Evolutionary conservation across 192 early-diverging fungal genomes (phyloP), one percentile per base, ranked within the genome.

Genomic region (Backusella parvicylindrica): DNA sequence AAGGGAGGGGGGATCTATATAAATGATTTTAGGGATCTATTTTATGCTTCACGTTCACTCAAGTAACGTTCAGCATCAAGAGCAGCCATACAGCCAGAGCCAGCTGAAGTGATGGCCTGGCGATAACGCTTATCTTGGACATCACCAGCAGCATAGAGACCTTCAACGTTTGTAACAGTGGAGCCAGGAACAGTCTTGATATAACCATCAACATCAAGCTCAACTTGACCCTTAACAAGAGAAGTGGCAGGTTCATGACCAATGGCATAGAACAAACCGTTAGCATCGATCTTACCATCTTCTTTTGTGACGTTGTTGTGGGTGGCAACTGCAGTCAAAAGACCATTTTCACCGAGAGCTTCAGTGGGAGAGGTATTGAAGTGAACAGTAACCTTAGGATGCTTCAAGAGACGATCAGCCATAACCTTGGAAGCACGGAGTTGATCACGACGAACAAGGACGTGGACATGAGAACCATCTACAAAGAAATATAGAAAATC

Each of bases 61-160:
- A 99, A 87, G 89, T 90, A 99, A 82, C 97, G 89, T 85, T 99
- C 98, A 82, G 92, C 92, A 82, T 99, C 98, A 28, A 99, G 84
- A 9, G 96, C 97, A 31, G 98, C 95, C 95, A 97, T 97, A 87
- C 98, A 99, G 64, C 98, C 98, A 37, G 92, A 92, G 40, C 98
- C 95, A 41, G 97, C 97, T 68, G 94, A 95, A 33, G 98, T 99
- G 72, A 99, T 90, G 18, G 98, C 98, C 84, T 99, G 97, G 77
- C 97, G 93, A 86, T 99, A 99, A 28, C 81, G 90, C 83, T 92
- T 92, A 82, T 99, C 98, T 79, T 98, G 94, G 69, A 99, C 97
- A 89, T 99, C 98, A 77, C 98, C 98, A 33, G 93, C 93, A 64
- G 98, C 98, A 89, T 97, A 99, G 47, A 99, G 93, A 75, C 98